Evolutionary conservation across 169 alveolate genomes (phyloP), one percentile per base, ranked within the genome.

Genomic region (Eimeria maxima): DNA sequence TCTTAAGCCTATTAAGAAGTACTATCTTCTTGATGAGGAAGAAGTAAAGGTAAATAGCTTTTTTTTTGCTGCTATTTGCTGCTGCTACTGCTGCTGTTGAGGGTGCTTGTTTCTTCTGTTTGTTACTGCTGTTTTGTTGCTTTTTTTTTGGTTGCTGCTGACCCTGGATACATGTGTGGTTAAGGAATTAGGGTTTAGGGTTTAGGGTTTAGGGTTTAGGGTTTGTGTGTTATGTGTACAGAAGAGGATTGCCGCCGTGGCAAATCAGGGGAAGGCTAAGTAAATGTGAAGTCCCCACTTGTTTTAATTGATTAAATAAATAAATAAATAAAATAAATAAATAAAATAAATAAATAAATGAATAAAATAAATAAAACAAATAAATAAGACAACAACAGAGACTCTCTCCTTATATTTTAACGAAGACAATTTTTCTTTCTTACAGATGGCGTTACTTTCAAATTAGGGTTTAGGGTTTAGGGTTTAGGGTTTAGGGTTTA

Each of bases 181-280:
- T 29, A 18, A 20, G 57, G 24, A 38, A 7, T 33, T 11, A 45
- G 45, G 53, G 71, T 10, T 45, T 84, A 38, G 22, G 71, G 47
- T 84, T 18, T 84, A 57, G 45, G 71, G 45, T 84, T 42, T 63
- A 65, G 74, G 8, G 74, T n/a, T 65, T n/a, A n/a, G n/a, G n/a
- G n/a, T 22, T 84, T 84, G 27, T 6, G 76, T 11, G 6, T 57
- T 67, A 29, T 38, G 92, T 33, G 73, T 18, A 80, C 97, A 97
- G 98, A 97, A 97, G 60, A 98, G 97, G 97, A 98, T 98, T 98
- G 99, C 98, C 73, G 99, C 99, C 45, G 99, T 99, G 71, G 99
- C 99, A 42, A 98, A 98, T 94, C 99, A 99, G 96, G 99, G 99
- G n/a, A 98, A 98, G 97, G 98, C 98, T 42, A 98, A 99, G 97